Percentiles rank a stretch among this genome's conserved stretches.
phyloP scores from a whole-genome alignment of 208 protist genomes.

The Leishmania lainsoni region DNA sequence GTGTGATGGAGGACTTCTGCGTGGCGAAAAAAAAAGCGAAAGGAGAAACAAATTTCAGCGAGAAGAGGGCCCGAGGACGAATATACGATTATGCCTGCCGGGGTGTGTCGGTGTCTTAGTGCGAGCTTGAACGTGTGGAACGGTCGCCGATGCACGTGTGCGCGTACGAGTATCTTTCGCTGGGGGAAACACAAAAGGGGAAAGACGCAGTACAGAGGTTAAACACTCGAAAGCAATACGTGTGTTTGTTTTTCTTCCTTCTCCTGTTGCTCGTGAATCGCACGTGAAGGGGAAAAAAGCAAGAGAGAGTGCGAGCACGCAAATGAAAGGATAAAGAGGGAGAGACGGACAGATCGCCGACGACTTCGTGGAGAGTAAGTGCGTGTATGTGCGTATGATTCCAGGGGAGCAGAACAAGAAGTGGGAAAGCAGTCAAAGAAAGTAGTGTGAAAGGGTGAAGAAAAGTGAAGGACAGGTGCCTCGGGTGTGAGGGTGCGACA shows the following conservation, averaged over 20 bases:
- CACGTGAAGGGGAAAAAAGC: not conserved
- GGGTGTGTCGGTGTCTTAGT: not conserved
- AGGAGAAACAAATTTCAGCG: not conserved
- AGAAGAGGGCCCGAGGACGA: not conserved
- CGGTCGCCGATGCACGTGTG: not conserved
- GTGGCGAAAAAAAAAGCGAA: constrained; percentile 1
- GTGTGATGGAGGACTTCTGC: not conserved
- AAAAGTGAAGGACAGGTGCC: not conserved
- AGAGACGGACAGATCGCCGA: not conserved
- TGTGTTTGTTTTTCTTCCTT: not conserved
- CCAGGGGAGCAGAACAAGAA: not conserved
- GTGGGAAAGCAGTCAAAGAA: not conserved
- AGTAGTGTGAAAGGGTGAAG: not conserved
- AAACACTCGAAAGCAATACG: not conserved
- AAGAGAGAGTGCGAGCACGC: not conserved
- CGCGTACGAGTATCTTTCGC: not conserved
- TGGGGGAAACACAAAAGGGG: not conserved
- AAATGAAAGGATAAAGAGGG: not conserved
- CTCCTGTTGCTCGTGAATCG: not conserved
- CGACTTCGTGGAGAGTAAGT: not conserved
- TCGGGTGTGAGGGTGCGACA: not conserved
- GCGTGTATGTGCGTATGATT: not conserved
- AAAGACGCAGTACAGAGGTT: not conserved
- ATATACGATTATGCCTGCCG: not conserved
- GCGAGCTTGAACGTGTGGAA: not conserved